Base-by-base conservation (phyloP, 2,329 filamentous ascomycete species). In the Claviceps capensis region DNA sequence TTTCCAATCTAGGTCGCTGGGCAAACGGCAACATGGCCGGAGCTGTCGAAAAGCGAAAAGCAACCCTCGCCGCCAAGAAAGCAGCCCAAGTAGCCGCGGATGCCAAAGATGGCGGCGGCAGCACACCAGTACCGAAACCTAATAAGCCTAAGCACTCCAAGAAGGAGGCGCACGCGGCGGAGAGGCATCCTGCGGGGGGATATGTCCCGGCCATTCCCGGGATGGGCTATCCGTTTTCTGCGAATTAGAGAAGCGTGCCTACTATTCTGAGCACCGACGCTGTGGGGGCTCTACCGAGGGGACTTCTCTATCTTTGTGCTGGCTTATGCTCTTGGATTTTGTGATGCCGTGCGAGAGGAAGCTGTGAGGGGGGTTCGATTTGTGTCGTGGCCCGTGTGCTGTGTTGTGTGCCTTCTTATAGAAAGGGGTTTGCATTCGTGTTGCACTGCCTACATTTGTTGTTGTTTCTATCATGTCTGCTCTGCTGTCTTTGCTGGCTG, bases 11-110 rank as follows among this genome's bases (percentile, higher is more conserved):
- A 79, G 77, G 74, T 55, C 76, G 78, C 53, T 82, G 78, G 78
- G 74, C 75, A 47, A 78, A 76, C 34, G 78, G 78, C 17, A 77
- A 77, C 49, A 82, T 82, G 78, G 71, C 72, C 11, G 72, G 69
- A 14, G 78, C 78, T n/a, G 78, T 81, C 48, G 74, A 76, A 56
- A 81, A 81, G 61, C 72, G 77, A 50, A 79, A 79, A 58, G 77
- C 75, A 2, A 82, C 78, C 0, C 72, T 81, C 7, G 78, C 76
- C 2, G 74, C 74, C 2, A 81, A 81, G 63, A 81, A 81, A 65
- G 71, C 71, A 14, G 69, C 69, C 22, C 72, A 75, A 53, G 72
- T 65, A 3, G 69, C 68, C 6, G 63, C 65, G 38, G 67, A 70
- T 50, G 60, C 64, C 52, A 64, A 64, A 51, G 58, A 63, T n/a